Evolutionary conservation across 148 eudicot genomes (phyloP).

Genomic region (Vaccinium darrowii): DNA sequence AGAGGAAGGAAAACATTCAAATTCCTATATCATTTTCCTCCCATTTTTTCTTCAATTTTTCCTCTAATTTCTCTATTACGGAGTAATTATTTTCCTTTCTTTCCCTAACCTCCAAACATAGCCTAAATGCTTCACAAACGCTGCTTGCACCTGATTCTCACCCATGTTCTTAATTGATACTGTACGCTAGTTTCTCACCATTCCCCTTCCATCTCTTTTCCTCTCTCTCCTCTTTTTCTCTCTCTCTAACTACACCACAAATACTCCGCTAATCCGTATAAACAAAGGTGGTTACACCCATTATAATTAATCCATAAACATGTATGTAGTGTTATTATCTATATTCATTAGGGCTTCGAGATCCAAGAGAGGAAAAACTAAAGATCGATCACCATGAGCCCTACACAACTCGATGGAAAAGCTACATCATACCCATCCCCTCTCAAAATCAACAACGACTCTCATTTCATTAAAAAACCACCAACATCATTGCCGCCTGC

Average conservation of each 20-base stretch:
- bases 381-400: conserved; percentile 17
- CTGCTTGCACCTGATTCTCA: background rate
- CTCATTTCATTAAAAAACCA: conserved; percentile 19
- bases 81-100: too few relatives aligned
- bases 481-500: conserved; percentile 26
- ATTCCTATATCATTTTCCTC: too few relatives aligned
- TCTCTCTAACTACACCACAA: background rate
- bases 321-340: too few relatives aligned
- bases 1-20: too few relatives aligned
- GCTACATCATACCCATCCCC: background rate
- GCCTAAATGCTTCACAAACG: too few relatives aligned
- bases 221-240: conserved; percentile 11
- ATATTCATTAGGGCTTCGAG: too few relatives aligned
- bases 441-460: conserved; percentile 29
- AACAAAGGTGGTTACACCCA: too few relatives aligned
- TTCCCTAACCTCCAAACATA: too few relatives aligned
- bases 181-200: background rate
- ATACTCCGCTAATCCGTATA: background rate
- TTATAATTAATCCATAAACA: too few relatives aligned
- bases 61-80: too few relatives aligned
- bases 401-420: conserved; percentile 18
- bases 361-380: background rate
- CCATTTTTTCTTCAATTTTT: too few relatives aligned
- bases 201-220: background rate
- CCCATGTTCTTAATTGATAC: background rate